Base-by-base conservation (phyloP, 202 grass and related monocot species). In the Musa balbisiana region DNA sequence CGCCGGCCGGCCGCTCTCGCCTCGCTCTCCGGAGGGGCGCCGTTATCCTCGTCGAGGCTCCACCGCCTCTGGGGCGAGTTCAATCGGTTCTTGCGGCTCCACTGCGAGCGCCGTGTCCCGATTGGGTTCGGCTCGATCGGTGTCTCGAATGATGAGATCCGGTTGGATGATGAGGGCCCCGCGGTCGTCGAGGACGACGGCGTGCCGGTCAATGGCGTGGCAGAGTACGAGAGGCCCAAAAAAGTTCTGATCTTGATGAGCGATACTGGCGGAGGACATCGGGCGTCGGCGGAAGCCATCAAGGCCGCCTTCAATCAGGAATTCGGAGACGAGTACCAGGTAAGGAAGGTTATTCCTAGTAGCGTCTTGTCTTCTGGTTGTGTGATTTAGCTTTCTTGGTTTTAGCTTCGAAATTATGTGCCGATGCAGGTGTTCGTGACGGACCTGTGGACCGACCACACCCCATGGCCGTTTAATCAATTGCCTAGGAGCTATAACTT, bases 401-500 rank as follows among this genome's bases (percentile, higher is more conserved):
- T 63, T 60, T 62, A 15, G 8, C 33, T 19, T 78, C 52, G n/a
- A 51, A 79, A 70, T 56, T 14, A 50, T 76, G 64, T 76, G 76
- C 67, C 51, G 63, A 24, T 86, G 58, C 79, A 92, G 90, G 85
- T 92, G 71, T 92, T 92, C 52, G 89, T 99, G 59, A 99, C 89
- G 21, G 95, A 99, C 83, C 87, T 99, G 68, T 99, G 95, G 95
- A 90, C 91, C 0, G 89, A 99, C 25, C 95, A 99, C 68, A 99
- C 95, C 3, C 95, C 95, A 9, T 99, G 95, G 95, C 95, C 95
- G 22, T 99, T 99, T 75, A 99, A 99, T 68, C 95, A 99, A 83
- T 80, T 99, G 70, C 95, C 95, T 0, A 94, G 95, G 84, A 99
- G 91, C 68, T 99, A 99, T 74, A 99, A 87, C 76, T 99, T 99